These are phyloP conservation scores for Pseudogymnoascus sp. DNA, from an alignment of 2,329 filamentous ascomycete species.

Conservation along the genomic window DNA sequence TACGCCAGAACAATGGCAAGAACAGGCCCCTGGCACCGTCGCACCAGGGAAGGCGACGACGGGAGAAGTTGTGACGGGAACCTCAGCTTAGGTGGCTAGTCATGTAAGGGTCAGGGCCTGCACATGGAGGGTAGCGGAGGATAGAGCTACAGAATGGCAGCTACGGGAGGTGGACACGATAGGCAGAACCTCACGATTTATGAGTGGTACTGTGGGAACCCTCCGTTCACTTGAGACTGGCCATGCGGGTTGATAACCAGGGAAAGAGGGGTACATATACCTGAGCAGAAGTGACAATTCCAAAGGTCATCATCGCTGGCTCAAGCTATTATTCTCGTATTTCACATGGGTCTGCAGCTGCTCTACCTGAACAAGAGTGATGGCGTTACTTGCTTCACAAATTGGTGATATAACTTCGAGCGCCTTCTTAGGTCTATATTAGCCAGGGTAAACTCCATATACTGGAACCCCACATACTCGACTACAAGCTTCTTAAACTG, in stretches of 20 bases:
- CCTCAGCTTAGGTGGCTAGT: slow-evolving; percentile 5
- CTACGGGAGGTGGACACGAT: not conserved
- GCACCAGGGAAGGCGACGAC: slow-evolving; percentile 26
- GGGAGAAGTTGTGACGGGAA: slow-evolving; percentile 26
- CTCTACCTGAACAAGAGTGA: not conserved
- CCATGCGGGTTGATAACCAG: not conserved
- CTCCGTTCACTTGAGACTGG: not conserved
- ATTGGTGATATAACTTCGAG: not conserved
- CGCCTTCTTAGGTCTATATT: not conserved
- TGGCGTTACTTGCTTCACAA: not conserved
- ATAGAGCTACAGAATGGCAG: not conserved
- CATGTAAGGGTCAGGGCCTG: not conserved
- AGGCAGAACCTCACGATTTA: not conserved
- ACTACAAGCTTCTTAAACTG: not conserved
- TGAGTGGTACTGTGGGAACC: not conserved
- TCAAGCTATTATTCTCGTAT: not conserved
- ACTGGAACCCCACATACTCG: not conserved
- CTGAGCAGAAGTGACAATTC: not conserved
- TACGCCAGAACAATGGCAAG: slow-evolving; percentile 67
- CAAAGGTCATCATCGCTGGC: not conserved
- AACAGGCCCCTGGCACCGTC: slow-evolving; percentile 37
- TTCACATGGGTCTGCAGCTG: not conserved
- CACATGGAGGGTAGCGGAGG: not conserved
- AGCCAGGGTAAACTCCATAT: not conserved
- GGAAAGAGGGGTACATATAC: not conserved